phyloP scores from a whole-genome alignment of 768 basidiomycete genomes.

The Pleurotus platypus region DNA sequence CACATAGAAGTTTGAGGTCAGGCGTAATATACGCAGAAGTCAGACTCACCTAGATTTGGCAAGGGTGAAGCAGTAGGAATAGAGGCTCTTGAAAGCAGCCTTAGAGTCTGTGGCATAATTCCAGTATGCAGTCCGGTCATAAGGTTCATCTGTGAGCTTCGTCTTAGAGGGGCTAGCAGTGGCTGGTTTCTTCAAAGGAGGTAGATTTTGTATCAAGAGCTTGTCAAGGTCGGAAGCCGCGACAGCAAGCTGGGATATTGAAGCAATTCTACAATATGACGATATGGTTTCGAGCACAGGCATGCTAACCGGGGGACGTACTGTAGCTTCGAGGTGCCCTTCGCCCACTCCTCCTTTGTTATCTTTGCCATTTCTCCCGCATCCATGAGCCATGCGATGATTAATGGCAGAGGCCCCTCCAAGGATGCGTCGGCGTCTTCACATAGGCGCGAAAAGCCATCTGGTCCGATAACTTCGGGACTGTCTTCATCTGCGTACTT shows the following conservation, averaged over 20 bases:
- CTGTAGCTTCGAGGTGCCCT: constrained; percentile 33
- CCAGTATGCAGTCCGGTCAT: constrained; percentile 51
- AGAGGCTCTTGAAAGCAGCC: constrained; percentile 60
- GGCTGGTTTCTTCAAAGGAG: constrained; percentile 32
- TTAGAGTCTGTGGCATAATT: constrained; percentile 45
- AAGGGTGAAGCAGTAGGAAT: constrained; percentile 66
- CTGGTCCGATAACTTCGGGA: constrained; percentile 59
- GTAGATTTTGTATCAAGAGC: constrained; percentile 50
- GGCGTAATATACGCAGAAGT: neutral
- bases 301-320: neutral
- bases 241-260: constrained; percentile 34
- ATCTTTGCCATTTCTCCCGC: constrained; percentile 74
- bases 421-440: constrained; percentile 65
- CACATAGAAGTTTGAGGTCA: too few species aligned
- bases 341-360: constrained; percentile 66
- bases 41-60: constrained; percentile 67
- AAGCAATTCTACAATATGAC: constrained; percentile 38
- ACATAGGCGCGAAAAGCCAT: constrained; percentile 71
- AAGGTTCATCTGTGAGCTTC: constrained; percentile 37
- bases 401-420: constrained; percentile 68
- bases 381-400: constrained; percentile 73
- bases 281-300: neutral
- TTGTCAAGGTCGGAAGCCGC: constrained; percentile 61
- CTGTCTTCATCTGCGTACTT: constrained; percentile 57
- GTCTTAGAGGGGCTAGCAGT: constrained; percentile 21